Conservation (phyloP, 768 basidiomycete genomes). For the Russula vinacea region DNA sequence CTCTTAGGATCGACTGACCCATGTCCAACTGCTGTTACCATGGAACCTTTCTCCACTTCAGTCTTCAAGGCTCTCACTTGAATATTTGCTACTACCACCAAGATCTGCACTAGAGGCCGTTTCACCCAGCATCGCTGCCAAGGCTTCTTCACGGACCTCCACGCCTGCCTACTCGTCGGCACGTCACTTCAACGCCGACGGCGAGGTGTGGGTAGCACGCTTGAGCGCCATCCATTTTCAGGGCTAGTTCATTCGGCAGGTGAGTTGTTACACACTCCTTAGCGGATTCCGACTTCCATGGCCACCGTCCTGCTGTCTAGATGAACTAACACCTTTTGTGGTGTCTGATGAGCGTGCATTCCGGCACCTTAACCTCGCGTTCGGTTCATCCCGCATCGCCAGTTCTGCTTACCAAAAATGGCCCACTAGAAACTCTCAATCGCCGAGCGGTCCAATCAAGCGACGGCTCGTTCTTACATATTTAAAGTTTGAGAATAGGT, state of each 20-base stretch:
- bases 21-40: too few species aligned
- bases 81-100: conserved; percentile 88
- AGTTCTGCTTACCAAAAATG: conserved; percentile 74
- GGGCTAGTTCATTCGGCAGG: conserved; percentile 89
- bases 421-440: conserved; percentile 69
- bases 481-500: conserved; percentile 77
- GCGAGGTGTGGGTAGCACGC: conserved; percentile 82
- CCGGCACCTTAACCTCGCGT: conserved; percentile 75
- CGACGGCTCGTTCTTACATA: conserved; percentile 55
- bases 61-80: conserved; percentile 37
- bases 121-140: conserved; percentile 70
- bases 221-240: conserved; percentile 90
- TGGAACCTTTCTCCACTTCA: too few species aligned
- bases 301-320: conserved; percentile 86
- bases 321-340: conserved; percentile 84
- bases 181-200: conserved; percentile 68
- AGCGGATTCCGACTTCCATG: conserved; percentile 84
- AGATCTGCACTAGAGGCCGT: conserved; percentile 83
- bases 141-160: conserved; percentile 77
- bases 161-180: conserved; percentile 74
- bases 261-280: conserved; percentile 88
- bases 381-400: conserved; percentile 70
- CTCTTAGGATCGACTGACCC: conserved; percentile 60
- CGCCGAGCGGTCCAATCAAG: conserved; percentile 50
- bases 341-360: conserved; percentile 82